Conservation (phyloP, 1,284 basidiomycete species). For the Agroathelia rolfsii region DNA sequence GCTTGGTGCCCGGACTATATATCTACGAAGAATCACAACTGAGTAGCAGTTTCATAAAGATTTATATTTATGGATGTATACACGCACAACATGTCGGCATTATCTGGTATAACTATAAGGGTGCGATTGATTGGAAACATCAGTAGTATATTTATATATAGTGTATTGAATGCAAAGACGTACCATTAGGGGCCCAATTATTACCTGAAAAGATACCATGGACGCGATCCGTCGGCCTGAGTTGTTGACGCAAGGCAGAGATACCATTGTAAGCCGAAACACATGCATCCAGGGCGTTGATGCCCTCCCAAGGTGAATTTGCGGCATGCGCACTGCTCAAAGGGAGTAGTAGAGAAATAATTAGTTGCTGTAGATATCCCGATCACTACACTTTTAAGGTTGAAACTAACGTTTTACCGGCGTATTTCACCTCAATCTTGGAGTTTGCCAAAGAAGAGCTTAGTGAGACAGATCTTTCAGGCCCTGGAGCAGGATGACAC, state of each 20-base stretch:
- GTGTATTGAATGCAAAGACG: too few species aligned
- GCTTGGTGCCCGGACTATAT: constrained; percentile 64
- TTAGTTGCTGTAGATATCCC: constrained; percentile 1
- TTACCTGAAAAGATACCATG: constrained; percentile 58
- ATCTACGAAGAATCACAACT: too few species aligned
- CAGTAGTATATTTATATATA: constrained; percentile 2
- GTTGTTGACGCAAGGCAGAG: constrained; percentile 64
- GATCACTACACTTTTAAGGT: too few species aligned
- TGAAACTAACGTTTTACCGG: constrained; percentile 43
- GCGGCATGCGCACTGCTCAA: constrained; percentile 50
- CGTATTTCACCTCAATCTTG: constrained; percentile 39
- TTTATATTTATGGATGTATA: too few species aligned
- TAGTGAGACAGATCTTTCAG: constrained; percentile 41
- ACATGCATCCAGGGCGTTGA: constrained; percentile 70
- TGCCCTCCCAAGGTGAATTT: constrained; percentile 65
- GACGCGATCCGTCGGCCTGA: constrained; percentile 49
- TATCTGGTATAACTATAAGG: constrained; percentile 65
- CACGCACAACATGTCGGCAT: constrained; percentile 51
- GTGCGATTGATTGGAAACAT: constrained; percentile 1
- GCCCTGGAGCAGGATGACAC: constrained; percentile 58
- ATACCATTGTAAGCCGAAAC: constrained; percentile 67
- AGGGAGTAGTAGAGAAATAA: constrained; percentile 15
- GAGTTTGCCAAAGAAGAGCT: constrained; percentile 44
- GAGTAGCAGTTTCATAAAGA: constrained; percentile 1
- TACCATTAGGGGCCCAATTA: constrained; percentile 55